Evolutionary conservation across 208 protist genomes (phyloP).

Genomic region (Leptomonas pyrrhocoris): DNA sequence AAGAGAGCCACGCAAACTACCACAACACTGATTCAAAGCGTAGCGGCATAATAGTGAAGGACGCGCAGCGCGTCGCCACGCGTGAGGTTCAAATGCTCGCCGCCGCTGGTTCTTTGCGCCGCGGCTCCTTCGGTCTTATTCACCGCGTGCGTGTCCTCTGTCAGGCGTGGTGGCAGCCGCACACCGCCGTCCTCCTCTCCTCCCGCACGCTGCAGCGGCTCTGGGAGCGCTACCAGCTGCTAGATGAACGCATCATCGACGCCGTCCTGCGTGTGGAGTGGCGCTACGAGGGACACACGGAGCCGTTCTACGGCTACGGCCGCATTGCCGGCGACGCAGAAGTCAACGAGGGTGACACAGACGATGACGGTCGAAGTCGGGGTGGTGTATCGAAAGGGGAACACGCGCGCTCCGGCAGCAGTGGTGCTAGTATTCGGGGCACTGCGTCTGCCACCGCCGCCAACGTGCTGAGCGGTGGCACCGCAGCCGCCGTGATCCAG

Average conservation of each 20-base stretch:
- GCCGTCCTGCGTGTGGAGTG: constrained; percentile 68
- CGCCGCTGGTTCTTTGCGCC: constrained; percentile 13
- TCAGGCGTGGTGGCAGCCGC: constrained; percentile 62
- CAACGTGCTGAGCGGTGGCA: constrained; percentile 14
- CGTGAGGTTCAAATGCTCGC: constrained; percentile 22
- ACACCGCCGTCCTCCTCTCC: constrained; percentile 46
- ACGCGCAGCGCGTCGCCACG: constrained; percentile 13
- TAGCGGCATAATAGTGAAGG: constrained; percentile 1
- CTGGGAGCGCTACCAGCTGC: constrained; percentile 50
- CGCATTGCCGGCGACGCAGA: constrained; percentile 8
- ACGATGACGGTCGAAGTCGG: neutral
- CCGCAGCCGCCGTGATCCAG: constrained; percentile 38
- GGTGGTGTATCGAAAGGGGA: too few species aligned
- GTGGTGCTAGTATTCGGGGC: neutral
- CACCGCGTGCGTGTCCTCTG: constrained; percentile 62
- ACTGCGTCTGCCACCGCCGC: neutral
- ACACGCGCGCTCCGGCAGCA: constrained; percentile 7
- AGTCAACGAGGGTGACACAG: neutral
- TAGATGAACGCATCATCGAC: constrained; percentile 51
- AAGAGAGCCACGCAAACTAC: neutral
- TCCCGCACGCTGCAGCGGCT: constrained; percentile 36
- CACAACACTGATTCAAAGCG: neutral
- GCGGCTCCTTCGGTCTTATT: constrained; percentile 36
- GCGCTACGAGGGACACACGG: constrained; percentile 30
- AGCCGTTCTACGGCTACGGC: constrained; percentile 14